Base-by-base conservation (phyloP, 2,329 filamentous ascomycete species). In the Raffaelea deltoideospora region DNA sequence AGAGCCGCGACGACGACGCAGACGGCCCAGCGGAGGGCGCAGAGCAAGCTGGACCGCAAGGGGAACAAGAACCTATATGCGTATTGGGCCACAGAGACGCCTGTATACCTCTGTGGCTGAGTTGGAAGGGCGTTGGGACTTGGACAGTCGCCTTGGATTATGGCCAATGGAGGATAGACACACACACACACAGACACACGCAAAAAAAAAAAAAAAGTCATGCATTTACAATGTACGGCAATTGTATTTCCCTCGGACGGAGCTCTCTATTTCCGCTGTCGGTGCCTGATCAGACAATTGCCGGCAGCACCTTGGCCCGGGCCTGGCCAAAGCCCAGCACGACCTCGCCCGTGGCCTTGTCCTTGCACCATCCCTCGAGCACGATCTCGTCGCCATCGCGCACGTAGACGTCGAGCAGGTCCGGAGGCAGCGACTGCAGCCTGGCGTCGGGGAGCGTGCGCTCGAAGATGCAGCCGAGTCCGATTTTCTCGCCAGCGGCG, bases 61-160 rank as follows among this genome's bases (percentile, higher is more conserved):
- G 52, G 51, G 24, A 55, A 55, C 37, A 55, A 54, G 46, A 55
- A 53, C 33, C 20, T 53, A 41, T 52, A 54, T 38, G 50, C 51
- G 1, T 54, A 54, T 37, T 54, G 52, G 52, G n/a, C 42, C 18
- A 54, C 51, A 2, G 52, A 54, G 22, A 54, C 51, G 24, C 52
- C 52, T 0, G 47, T 54, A 10, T 54, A 54, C 24, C 46, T 47
- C 28, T 53, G 52, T 41, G 52, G 51, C 10, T 54, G 33, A 20
- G n/a, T n/a, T n/a, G n/a, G n/a, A n/a, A n/a, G n/a, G n/a, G n/a
- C n/a, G n/a, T n/a, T n/a, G n/a, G n/a, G n/a, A n/a, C n/a, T n/a
- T n/a, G n/a, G n/a, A n/a, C n/a, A n/a, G n/a, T n/a, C n/a, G n/a
- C n/a, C n/a, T n/a, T n/a, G n/a, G n/a, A n/a, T n/a, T n/a, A n/a